Evolutionary conservation across 2,329 filamentous ascomycete genomes (phyloP), one percentile per base, ranked within the genome.

Genomic region (Penicillium brasilianum): DNA sequence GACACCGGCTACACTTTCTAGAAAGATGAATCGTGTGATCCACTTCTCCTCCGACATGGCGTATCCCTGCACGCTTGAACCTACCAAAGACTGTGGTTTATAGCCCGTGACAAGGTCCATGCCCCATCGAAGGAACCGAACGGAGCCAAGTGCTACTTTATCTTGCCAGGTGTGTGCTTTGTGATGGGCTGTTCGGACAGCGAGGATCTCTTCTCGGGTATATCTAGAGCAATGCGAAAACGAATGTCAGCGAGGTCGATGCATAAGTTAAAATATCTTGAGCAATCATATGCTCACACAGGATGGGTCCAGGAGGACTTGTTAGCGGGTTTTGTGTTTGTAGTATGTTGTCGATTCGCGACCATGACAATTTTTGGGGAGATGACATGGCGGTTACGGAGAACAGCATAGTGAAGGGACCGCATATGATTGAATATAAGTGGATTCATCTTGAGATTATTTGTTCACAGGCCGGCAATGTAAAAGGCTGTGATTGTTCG

Each of bases 1-100:
- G 0, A 98, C 95, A 37, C 93, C 95, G 13, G 95, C 95, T 41
- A 99, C 92, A 53, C 90, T 93, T 77, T 99, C 95, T 34, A 99
- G 85, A 77, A 99, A 99, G 68, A 99, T 86, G 73, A 97, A 94
- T 9, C 94, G 86, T 52, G 91, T 86, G 69, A 97, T 84, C 89
- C 95, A 98, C 80, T 98, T 95, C 4, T 88, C 82, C 75, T 96
- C 93, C 0, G 87, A 95, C 83, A 91, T 91, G 30, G 76, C 75
- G 71, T 86, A 96, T 71, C 74, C 88, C 79, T 82, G 85, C 0
- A 25, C 60, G 67, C 68, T 55, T 77, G 73, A 2, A 78, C 77
- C 3, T 5, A 20, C 10, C 7, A 14, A 16, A 30, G 82, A 78
- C 13, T 82, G 85, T 65, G 91, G 92, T 32, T 87, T 88, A 68